phyloP scores from a whole-genome alignment of 78 protist genomes.

The Trichosphaerium sp. region DNA sequence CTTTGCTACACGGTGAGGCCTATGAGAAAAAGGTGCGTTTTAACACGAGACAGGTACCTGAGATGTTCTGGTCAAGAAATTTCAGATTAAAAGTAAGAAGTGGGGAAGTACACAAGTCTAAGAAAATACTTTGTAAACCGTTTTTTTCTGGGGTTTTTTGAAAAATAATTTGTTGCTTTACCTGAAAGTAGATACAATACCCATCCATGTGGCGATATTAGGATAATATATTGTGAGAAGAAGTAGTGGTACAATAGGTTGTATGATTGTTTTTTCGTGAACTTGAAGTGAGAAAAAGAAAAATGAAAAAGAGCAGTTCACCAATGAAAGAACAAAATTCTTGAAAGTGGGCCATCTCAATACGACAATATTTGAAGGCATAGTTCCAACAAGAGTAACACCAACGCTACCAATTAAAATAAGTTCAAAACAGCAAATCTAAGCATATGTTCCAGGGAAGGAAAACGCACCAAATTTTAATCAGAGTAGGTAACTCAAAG shows the following conservation, averaged over 20 bases:
- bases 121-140: too few species aligned
- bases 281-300: slow-evolving; percentile 82
- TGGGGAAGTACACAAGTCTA: too few species aligned
- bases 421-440: neutral
- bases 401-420: neutral
- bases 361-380: neutral
- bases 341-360: neutral
- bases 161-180: neutral
- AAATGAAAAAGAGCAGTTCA: slow-evolving; percentile 53
- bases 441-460: neutral
- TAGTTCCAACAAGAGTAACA: slow-evolving; percentile 14
- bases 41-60: too few species aligned
- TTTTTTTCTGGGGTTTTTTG: too few species aligned
- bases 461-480: slow-evolving; percentile 21
- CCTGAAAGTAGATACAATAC: slow-evolving; percentile 28
- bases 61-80: neutral
- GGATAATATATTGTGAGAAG: slow-evolving; percentile 12
- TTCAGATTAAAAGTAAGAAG: neutral
- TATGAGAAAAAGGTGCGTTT: too few species aligned
- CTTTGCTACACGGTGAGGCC: too few species aligned
- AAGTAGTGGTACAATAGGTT: slow-evolving; percentile 57
- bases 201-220: neutral
- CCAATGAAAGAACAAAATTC: slow-evolving; percentile 15
- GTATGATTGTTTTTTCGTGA: slow-evolving; percentile 82
- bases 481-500: slow-evolving; percentile 2